Evolutionary conservation across 139 green algal species (phyloP).

Genomic region (Closterium sp.): DNA sequence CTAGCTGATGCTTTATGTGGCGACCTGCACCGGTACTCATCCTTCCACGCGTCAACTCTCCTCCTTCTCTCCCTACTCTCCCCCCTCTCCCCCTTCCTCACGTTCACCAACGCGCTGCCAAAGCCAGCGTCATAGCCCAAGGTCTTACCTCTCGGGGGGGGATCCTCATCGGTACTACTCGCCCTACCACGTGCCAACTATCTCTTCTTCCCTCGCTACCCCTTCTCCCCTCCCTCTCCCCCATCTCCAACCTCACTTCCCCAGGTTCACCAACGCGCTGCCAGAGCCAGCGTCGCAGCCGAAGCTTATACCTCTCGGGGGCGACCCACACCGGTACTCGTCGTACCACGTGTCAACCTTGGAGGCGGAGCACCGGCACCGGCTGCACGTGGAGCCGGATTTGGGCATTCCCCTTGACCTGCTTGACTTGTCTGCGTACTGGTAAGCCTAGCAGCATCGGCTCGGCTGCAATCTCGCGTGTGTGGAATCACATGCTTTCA

Average conservation of each 20-base stretch:
- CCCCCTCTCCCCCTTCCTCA: too few species aligned
- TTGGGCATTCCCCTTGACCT: conserved; percentile 47
- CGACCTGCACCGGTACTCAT: too few species aligned
- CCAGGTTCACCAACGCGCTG: conserved; percentile 44
- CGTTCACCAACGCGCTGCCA: too few species aligned
- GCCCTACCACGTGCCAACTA: conserved; percentile 28
- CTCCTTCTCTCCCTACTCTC: too few species aligned
- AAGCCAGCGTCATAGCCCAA: conserved; percentile 36
- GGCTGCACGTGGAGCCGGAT: conserved; percentile 45
- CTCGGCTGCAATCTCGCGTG: neutral
- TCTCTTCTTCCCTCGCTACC: too few species aligned
- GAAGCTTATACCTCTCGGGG: conserved; percentile 22
- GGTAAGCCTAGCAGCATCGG: too few species aligned
- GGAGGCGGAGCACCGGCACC: conserved; percentile 51
- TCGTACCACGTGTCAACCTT: conserved; percentile 34
- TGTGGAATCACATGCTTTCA: neutral
- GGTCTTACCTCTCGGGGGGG: neutral
- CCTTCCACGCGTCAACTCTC: too few species aligned
- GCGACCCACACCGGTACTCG: conserved; percentile 15
- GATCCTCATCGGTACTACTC: conserved; percentile 24
- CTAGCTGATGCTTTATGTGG: too few species aligned
- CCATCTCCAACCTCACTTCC: conserved; percentile 29
- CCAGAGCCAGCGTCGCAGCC: conserved; percentile 29
- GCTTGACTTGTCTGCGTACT: conserved; percentile 40
- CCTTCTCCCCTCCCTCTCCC: conserved; percentile 6